Conservation (phyloP, 2,329 filamentous ascomycete genomes). For the Aureobasidium sp. region DNA sequence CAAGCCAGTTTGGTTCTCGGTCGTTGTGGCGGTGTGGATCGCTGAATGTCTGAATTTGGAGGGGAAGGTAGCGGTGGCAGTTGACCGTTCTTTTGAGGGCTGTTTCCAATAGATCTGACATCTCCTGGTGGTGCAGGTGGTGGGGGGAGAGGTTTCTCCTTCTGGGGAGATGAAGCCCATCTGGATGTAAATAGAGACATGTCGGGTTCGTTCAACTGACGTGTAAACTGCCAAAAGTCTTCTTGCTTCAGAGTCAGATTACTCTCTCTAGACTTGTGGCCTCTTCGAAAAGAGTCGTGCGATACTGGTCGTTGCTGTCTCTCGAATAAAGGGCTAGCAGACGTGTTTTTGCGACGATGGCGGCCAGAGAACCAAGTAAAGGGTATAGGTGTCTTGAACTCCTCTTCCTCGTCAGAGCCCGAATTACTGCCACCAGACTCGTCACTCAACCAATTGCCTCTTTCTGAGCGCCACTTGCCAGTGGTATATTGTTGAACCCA, state of each 20-base stretch:
- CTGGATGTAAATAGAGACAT: slow-evolving; percentile 11
- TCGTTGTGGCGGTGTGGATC: slow-evolving; percentile 27
- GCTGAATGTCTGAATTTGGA: neutral
- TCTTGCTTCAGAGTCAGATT: slow-evolving; percentile 45
- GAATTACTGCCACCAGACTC: slow-evolving; percentile 54
- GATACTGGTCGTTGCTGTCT: slow-evolving; percentile 3
- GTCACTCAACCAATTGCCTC: slow-evolving; percentile 79
- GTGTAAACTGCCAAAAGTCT: slow-evolving; percentile 38
- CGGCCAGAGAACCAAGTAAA: slow-evolving; percentile 16
- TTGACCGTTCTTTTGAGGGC: neutral
- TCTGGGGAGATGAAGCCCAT: slow-evolving; percentile 2
- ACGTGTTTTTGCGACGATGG: slow-evolving; percentile 13
- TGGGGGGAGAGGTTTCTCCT: slow-evolving; percentile 12
- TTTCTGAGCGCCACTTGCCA: slow-evolving; percentile 59
- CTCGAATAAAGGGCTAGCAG: slow-evolving; percentile 4
- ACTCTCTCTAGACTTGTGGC: slow-evolving; percentile 36
- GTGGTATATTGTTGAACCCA: slow-evolving; percentile 71
- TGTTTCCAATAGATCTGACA: neutral
- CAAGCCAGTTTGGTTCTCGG: slow-evolving; percentile 39
- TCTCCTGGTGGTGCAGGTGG: neutral
- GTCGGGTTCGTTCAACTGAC: neutral
- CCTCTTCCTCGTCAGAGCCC: slow-evolving; percentile 29
- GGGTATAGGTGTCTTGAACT: slow-evolving; percentile 18
- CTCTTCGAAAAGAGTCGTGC: slow-evolving; percentile 14
- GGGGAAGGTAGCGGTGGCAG: neutral